Percentiles rank a stretch among this genome's conserved stretches.
Conservation (phyloP, 768 basidiomycete genomes). For the Cystofilobasidium ferigula region DNA sequence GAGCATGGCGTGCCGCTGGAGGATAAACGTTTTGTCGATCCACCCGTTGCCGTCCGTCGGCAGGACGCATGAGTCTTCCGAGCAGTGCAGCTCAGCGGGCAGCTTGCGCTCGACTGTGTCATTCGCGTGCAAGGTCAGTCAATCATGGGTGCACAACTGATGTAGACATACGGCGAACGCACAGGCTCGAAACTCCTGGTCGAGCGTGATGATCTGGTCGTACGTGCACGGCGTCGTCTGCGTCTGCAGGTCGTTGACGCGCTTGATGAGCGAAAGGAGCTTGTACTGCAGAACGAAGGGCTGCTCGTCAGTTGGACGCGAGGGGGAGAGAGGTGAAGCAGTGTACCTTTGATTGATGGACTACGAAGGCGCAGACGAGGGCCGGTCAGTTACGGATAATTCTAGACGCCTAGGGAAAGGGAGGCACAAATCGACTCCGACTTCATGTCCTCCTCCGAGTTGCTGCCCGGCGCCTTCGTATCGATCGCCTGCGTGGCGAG, state of each 20-base stretch:
- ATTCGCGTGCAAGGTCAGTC: not conserved
- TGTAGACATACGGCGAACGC: not conserved
- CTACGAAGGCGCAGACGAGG: not conserved
- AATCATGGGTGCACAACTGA: not conserved
- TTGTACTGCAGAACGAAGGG: conserved; percentile 1
- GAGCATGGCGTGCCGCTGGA: conserved; percentile 20
- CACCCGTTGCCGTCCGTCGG: conserved; percentile 22
- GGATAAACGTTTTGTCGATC: conserved; percentile 19
- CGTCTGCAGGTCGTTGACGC: conserved; percentile 18
- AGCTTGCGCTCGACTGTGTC: conserved; percentile 11
- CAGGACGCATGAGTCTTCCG: conserved; percentile 21
- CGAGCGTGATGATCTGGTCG: conserved; percentile 9
- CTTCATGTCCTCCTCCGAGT: conserved; percentile 6
- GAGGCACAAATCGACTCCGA: not conserved
- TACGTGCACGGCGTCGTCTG: conserved; percentile 10
- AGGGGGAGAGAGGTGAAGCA: not conserved
- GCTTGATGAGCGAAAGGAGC: conserved; percentile 10
- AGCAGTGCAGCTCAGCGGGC: conserved; percentile 16
- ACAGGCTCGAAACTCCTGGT: conserved; percentile 13
- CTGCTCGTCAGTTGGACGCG: not conserved
- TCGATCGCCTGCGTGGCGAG: conserved; percentile 3
- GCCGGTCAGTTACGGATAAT: not conserved
- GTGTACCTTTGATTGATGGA: conserved; percentile 8
- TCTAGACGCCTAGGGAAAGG: not conserved
- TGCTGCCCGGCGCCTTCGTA: not conserved